Percentiles rank a stretch among this genome's conserved stretches.
Evolutionary conservation across 2,329 filamentous ascomycete genomes (phyloP).

Genomic region (Ceratocystis huliohia): DNA sequence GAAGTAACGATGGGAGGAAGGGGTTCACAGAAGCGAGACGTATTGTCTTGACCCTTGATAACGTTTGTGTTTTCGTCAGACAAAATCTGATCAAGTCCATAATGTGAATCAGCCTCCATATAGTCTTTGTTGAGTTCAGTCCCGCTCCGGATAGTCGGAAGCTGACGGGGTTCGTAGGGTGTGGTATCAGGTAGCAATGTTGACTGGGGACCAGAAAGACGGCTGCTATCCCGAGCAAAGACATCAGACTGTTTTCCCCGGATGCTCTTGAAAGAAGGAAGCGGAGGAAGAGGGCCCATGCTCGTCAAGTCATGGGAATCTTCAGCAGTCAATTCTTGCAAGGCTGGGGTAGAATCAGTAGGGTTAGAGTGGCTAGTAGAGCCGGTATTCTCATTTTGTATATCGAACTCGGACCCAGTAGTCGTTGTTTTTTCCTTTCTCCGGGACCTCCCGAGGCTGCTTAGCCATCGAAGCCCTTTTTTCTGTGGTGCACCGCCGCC

Average conservation of each 20-base stretch:
- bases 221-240: background rate
- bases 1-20: conserved; percentile 59
- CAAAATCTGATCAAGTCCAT: conserved; percentile 6
- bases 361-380: background rate
- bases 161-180: conserved; percentile 9
- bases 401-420: background rate
- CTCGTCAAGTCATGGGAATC: conserved; percentile 16
- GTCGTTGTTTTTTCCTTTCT: conserved; percentile 1
- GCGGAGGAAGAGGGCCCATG: conserved; percentile 11
- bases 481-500: conserved; percentile 12
- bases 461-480: conserved; percentile 15
- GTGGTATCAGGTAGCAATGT: conserved; percentile 26
- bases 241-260: background rate
- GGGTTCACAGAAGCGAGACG: conserved; percentile 48
- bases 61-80: conserved; percentile 6
- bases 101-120: conserved; percentile 27
- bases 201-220: conserved; percentile 23
- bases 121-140: conserved; percentile 19
- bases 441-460: conserved; percentile 7
- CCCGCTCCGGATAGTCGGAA: conserved; percentile 22
- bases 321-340: background rate
- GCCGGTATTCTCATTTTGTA: background rate
- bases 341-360: background rate
- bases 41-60: conserved; percentile 36
- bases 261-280: conserved; percentile 3